A percentile compares a stretch with the other conserved stretches of the same genome.
Evolutionary conservation across 169 alveolate species (phyloP).

Genomic region (Cryptosporidium parvum): DNA sequence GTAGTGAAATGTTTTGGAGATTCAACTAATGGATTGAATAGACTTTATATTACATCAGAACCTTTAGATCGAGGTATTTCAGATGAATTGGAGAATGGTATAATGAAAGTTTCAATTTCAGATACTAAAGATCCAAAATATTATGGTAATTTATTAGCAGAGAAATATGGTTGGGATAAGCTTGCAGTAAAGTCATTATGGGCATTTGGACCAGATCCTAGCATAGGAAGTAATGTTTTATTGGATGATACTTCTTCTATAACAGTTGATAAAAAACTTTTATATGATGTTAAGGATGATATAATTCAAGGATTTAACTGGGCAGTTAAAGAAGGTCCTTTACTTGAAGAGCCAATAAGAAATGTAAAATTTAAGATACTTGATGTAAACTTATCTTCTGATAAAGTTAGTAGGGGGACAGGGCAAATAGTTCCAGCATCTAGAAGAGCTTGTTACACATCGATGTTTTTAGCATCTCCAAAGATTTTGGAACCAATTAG

Average conservation of each 20-base stretch:
- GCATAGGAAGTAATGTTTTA: conserved; percentile 92
- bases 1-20: conserved; percentile 95
- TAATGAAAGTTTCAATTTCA: conserved; percentile 78
- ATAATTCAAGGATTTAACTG: conserved; percentile 98
- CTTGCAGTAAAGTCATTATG: conserved; percentile 96
- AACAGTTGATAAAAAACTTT: conserved; percentile 88
- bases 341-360: conserved; percentile 96
- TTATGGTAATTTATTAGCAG: conserved; percentile 82
- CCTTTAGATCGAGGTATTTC: conserved; percentile 94
- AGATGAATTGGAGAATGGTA: conserved; percentile 90
- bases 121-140: conserved; percentile 73
- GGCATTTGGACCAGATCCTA: conserved; percentile 97
- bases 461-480: conserved; percentile 98
- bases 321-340: conserved; percentile 99
- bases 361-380: conserved; percentile 91
- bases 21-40: conserved; percentile 95
- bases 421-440: conserved; percentile 98
- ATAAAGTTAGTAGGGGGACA: conserved; percentile 93
- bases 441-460: conserved; percentile 96
- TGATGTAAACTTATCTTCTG: conserved; percentile 90
- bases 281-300: conserved; percentile 85
- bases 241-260: conserved; percentile 96
- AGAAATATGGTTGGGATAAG: conserved; percentile 95
- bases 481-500: conserved; percentile 98
- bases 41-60: conserved; percentile 93